A percentile compares a stretch with the other conserved stretches of the same genome.
Evolutionary conservation across 2,329 filamentous ascomycete species (phyloP).

Genomic region (Pseudocercospora fuligena): DNA sequence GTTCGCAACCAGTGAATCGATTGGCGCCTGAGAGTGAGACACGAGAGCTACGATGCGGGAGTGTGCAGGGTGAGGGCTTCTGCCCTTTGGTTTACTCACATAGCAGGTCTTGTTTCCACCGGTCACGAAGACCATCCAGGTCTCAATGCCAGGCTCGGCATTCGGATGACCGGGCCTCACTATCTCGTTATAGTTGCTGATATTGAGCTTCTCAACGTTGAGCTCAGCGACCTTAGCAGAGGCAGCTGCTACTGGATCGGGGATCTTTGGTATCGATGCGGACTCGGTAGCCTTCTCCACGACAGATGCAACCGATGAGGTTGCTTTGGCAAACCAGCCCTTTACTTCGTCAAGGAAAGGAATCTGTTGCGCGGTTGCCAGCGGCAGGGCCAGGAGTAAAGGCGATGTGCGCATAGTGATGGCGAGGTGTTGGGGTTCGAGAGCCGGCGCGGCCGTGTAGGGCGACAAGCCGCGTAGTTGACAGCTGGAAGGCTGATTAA

Average conservation of each 20-base stretch:
- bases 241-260: conserved; percentile 38
- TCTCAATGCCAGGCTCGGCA: conserved; percentile 65
- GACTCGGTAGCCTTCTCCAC: conserved; percentile 58
- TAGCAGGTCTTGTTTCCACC: conserved; percentile 80
- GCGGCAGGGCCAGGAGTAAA: conserved; percentile 57
- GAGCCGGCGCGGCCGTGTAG: background rate
- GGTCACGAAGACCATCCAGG: conserved; percentile 76
- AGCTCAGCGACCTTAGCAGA: conserved; percentile 57
- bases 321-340: conserved; percentile 60
- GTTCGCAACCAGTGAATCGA: too few relatives aligned
- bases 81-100: conserved; percentile 38
- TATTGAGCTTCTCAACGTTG: conserved; percentile 63
- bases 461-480: background rate
- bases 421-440: conserved; percentile 1
- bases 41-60: too few relatives aligned
- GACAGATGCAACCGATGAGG: conserved; percentile 59
- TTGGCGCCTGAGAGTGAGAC: too few relatives aligned
- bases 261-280: conserved; percentile 42
- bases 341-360: conserved; percentile 66
- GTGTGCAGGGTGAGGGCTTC: too few relatives aligned
- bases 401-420: conserved; percentile 58
- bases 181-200: conserved; percentile 73
- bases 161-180: conserved; percentile 66
- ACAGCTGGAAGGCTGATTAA: conserved; percentile 6
- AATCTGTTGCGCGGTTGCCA: conserved; percentile 60